A percentile compares a stretch with the other conserved stretches of the same genome.
These are phyloP conservation scores for Penicillium rolfsii DNA, from an alignment of 2,329 filamentous ascomycete genomes.

Conservation along the genomic window DNA sequence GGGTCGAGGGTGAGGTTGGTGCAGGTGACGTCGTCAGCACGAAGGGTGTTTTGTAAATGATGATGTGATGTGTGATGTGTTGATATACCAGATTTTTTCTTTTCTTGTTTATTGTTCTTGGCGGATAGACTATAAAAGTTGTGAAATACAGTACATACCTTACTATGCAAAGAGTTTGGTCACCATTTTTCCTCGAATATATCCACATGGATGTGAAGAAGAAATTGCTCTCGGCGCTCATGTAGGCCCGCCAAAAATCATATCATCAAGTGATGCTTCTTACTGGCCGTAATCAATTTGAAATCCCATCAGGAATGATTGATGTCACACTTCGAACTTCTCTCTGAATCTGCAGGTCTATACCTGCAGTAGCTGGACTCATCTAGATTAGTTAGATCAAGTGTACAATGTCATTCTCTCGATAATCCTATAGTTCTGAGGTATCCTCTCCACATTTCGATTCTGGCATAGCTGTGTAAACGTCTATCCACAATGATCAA, in stretches of 20 bases:
- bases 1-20: slow-evolving; percentile 75
- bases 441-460: neutral
- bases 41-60: slow-evolving; percentile 76
- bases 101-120: neutral
- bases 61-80: slow-evolving; percentile 10
- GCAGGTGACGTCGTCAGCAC: slow-evolving; percentile 95
- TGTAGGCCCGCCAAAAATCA: neutral
- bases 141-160: slow-evolving; percentile 1
- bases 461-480: too few species aligned
- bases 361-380: neutral
- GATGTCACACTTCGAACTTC: neutral
- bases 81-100: slow-evolving; percentile 6
- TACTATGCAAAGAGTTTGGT: neutral
- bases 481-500: too few species aligned
- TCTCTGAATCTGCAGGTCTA: neutral
- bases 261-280: neutral
- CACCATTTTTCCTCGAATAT: neutral
- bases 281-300: neutral
- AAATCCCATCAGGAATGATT: neutral
- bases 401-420: neutral
- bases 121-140: slow-evolving; percentile 7
- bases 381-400: neutral
- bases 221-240: neutral
- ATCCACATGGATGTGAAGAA: neutral
- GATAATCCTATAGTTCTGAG: neutral